Conservation (phyloP, 805 yeast genomes). For the Nakazawaea siamensis region DNA sequence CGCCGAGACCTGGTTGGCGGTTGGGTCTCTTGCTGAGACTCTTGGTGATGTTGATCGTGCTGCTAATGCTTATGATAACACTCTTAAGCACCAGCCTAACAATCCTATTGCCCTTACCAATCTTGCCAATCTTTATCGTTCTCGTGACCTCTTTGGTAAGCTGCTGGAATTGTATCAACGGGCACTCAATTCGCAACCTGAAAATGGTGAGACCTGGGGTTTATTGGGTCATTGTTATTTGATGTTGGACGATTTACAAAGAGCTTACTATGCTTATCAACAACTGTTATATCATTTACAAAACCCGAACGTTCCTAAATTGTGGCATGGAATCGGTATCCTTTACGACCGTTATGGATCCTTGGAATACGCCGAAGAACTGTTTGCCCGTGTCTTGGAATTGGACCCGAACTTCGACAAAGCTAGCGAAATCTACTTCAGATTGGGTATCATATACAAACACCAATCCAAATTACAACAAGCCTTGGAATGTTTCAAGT, state of each 20-base stretch:
- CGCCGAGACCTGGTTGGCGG: conserved; percentile 81
- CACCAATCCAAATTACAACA: conserved; percentile 83
- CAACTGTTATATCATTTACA: conserved; percentile 87
- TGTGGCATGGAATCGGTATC: conserved; percentile 99
- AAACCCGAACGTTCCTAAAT: conserved; percentile 90
- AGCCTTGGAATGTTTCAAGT: conserved; percentile 91
- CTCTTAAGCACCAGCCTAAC: conserved; percentile 78
- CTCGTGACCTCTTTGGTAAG: conserved; percentile 83
- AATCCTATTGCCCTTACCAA: conserved; percentile 80
- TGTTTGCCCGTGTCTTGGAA: conserved; percentile 91
- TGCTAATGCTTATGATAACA: conserved; percentile 79
- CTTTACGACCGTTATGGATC: conserved; percentile 94
- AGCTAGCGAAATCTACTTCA: conserved; percentile 91
- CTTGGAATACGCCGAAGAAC: conserved; percentile 96
- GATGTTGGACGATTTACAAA: conserved; percentile 92
- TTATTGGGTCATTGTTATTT: conserved; percentile 91
- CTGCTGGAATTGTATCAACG: conserved; percentile 93
- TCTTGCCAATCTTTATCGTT: conserved; percentile 80
- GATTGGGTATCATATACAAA: conserved; percentile 93
- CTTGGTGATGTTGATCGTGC: conserved; percentile 88
- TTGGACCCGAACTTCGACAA: conserved; percentile 95
- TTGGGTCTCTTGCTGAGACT: conserved; percentile 84
- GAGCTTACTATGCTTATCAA: conserved; percentile 95
- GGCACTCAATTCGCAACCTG: conserved; percentile 73
- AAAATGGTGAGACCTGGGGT: conserved; percentile 97